Percentiles rank a stretch among this genome's conserved stretches.
phyloP scores from a whole-genome alignment of 2,329 filamentous ascomycete genomes.

The Polytolypa hystricis region DNA sequence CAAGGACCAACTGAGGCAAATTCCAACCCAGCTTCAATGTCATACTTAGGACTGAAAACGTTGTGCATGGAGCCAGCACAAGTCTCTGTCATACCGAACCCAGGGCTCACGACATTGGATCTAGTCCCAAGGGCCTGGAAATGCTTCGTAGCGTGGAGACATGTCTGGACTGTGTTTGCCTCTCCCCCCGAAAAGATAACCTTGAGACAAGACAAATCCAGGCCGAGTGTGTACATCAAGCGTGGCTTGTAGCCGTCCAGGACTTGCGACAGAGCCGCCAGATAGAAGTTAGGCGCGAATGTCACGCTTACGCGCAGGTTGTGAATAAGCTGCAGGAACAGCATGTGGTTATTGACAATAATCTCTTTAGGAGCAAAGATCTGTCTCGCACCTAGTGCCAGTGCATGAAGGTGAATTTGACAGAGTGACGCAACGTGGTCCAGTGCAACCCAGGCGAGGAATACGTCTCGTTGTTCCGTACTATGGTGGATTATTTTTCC shows the following conservation, averaged over 20 bases:
- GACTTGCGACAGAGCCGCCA: conserved; percentile 9
- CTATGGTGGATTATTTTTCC: conserved; percentile 29
- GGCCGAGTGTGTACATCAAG: conserved; percentile 2
- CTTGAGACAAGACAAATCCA: conserved; percentile 21
- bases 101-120: conserved; percentile 28
- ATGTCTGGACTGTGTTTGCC: conserved; percentile 33
- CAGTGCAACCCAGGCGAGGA: conserved; percentile 41
- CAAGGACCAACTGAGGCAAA: conserved; percentile 31
- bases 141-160: conserved; percentile 17
- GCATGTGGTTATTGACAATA: conserved; percentile 28
- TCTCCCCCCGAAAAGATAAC: conserved; percentile 34
- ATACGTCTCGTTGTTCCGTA: conserved; percentile 20
- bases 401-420: conserved; percentile 42
- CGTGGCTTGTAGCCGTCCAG: conserved; percentile 3
- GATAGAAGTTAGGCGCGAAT: conserved; percentile 26
- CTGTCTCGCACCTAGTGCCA: conserved; percentile 33
- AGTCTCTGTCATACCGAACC: conserved; percentile 44
- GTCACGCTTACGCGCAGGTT: conserved; percentile 20
- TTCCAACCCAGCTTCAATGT: conserved; percentile 18
- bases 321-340: conserved; percentile 32
- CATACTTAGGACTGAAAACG: conserved; percentile 30
- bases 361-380: conserved; percentile 35
- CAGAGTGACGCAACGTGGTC: conserved; percentile 45
- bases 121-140: conserved; percentile 25
- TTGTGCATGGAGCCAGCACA: conserved; percentile 41